Conservation (phyloP, 352 stramenopile species). For the Phytopythium mirpurense region DNA sequence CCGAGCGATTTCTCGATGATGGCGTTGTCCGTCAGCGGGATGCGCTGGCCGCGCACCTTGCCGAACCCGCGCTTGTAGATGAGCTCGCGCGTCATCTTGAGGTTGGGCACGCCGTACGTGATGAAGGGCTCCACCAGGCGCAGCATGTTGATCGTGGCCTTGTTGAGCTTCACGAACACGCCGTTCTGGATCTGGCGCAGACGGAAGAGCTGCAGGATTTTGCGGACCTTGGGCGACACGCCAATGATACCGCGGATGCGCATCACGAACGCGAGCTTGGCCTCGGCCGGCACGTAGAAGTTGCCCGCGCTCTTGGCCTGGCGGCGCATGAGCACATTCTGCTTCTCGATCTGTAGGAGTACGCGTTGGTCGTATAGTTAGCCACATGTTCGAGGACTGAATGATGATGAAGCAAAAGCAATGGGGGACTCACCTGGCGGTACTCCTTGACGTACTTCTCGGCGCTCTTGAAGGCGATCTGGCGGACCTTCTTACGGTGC, state of each 20-base stretch:
- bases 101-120: conserved; percentile 97
- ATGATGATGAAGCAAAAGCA: too few relatives aligned
- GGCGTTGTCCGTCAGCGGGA: conserved; percentile 96
- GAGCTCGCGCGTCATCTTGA: conserved; percentile 97
- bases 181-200: conserved; percentile 99
- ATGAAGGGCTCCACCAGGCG: conserved; percentile 98
- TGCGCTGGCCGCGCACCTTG: conserved; percentile 97
- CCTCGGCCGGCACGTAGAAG: conserved; percentile 97
- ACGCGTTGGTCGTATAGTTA: too few relatives aligned
- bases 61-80: conserved; percentile 99
- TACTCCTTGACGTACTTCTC: conserved; percentile 99
- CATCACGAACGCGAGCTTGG: conserved; percentile 98
- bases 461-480: conserved; percentile 93
- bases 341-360: conserved; percentile 81
- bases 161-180: conserved; percentile 99
- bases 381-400: too few relatives aligned
- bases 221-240: conserved; percentile 90
- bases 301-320: conserved; percentile 95
- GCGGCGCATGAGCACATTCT: conserved; percentile 92
- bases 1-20: conserved; percentile 96
- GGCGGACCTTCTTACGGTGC: conserved; percentile 83
- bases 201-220: conserved; percentile 99
- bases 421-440: conserved; percentile 55
- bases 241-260: conserved; percentile 99
- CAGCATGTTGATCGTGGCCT: conserved; percentile 99